phyloP scores from a whole-genome alignment of 192 early-diverging fungal genomes.

The Borealophlyctis nickersoniae region DNA sequence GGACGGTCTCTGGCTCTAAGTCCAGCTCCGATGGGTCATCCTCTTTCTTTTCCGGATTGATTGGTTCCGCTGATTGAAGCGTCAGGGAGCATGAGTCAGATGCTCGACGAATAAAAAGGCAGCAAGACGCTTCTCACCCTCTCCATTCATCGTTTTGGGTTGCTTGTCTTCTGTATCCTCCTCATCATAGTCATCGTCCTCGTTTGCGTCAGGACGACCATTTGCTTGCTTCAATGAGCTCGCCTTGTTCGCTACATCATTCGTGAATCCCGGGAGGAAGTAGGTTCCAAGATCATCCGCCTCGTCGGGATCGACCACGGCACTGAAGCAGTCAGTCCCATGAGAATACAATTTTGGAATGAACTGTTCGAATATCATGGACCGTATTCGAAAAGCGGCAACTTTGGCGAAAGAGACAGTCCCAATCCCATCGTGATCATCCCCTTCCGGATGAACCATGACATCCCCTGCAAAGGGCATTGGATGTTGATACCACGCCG shows the following conservation, averaged over 20 bases:
- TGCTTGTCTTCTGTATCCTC: slow-evolving; percentile 2
- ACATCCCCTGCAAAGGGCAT: not conserved
- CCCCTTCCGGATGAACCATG: not conserved
- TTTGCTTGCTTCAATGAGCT: too few species aligned
- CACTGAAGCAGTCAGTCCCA: slow-evolving; percentile 34
- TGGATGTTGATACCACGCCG: not conserved
- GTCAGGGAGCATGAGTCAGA: not conserved
- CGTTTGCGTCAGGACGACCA: slow-evolving; percentile 36
- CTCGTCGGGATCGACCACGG: slow-evolving; percentile 24
- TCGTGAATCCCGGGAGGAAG: slow-evolving; percentile 39
- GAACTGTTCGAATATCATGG: slow-evolving; percentile 75
- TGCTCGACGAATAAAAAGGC: not conserved
- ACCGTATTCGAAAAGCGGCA: slow-evolving; percentile 64
- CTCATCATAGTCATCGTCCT: slow-evolving; percentile 38
- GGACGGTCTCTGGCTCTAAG: slow-evolving; percentile 29
- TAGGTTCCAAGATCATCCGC: slow-evolving; percentile 28
- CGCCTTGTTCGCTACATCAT: too few species aligned
- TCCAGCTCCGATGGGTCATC: slow-evolving; percentile 10
- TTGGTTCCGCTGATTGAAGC: slow-evolving; percentile 8
- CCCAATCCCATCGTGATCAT: not conserved
- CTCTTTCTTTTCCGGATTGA: not conserved
- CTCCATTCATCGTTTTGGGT: slow-evolving; percentile 2
- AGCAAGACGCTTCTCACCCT: not conserved
- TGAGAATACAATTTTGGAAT: slow-evolving; percentile 56
- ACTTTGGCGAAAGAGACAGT: slow-evolving; percentile 23